Evolutionary conservation across 2,329 filamentous ascomycete genomes (phyloP).

Genomic region (Fusarium coicis): DNA sequence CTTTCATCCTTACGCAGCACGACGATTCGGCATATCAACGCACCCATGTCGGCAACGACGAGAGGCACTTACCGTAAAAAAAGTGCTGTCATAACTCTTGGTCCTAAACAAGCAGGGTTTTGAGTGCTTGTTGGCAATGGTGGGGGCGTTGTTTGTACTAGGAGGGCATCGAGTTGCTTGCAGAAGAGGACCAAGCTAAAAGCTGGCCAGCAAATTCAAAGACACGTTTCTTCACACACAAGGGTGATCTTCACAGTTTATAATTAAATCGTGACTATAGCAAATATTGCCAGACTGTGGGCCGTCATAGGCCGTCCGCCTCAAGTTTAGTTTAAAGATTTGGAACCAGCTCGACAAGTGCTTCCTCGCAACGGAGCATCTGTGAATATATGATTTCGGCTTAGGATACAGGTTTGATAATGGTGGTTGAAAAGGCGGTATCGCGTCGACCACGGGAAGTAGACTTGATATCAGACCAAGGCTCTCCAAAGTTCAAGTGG

Average conservation of each 20-base stretch:
- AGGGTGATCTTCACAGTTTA: slow-evolving; percentile 5
- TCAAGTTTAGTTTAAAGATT: slow-evolving; percentile 2
- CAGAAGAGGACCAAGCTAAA: background rate
- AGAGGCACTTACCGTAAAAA: background rate
- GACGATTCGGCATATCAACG: background rate
- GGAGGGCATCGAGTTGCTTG: background rate
- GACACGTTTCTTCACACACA: background rate
- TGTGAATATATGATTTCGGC: slow-evolving; percentile 19
- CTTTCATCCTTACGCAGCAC: background rate
- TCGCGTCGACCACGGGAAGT: slow-evolving; percentile 8
- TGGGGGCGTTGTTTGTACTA: background rate
- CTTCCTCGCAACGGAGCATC: background rate
- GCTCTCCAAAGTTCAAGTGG: slow-evolving; percentile 13
- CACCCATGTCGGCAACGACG: background rate
- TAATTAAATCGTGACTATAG: slow-evolving; percentile 18
- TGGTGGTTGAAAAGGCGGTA: slow-evolving; percentile 27
- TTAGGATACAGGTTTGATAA: slow-evolving; percentile 10
- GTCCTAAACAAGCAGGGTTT: background rate
- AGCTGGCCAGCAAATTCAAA: background rate
- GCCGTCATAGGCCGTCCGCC: background rate
- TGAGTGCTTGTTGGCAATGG: background rate
- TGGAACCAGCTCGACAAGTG: slow-evolving; percentile 1
- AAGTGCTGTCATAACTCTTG: background rate
- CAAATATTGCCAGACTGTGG: background rate
- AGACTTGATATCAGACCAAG: slow-evolving; percentile 19